Base-by-base conservation (phyloP, 2,329 filamentous ascomycete genomes). In the Phialocephala subalpina region DNA sequence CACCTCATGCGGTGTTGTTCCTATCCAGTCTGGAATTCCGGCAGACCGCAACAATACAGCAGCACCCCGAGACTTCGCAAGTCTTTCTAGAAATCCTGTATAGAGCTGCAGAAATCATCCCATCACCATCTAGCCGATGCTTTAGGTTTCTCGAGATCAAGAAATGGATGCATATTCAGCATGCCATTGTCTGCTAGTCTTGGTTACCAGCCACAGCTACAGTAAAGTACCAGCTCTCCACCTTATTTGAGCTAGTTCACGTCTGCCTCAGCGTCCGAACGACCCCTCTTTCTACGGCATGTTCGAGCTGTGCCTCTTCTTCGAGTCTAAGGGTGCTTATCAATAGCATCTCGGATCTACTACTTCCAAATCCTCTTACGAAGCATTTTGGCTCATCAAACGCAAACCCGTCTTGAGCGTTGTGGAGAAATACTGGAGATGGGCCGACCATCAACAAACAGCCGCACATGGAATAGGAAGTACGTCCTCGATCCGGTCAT, bases 401-500 rank as follows among this genome's bases (percentile, higher is more conserved):
- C n/a, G 38, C 29, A 57, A 53, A 35, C 12, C 52, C 55, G 55
- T 38, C 55, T 57, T 22, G 33, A 53, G 33, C n/a, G 18, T 20
- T 38, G 29, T 57, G 55, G 35, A 57, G 55, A 40, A 40, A 20
- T 38, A 14, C 20, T 27, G 33, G 45, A 59, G 60, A 57, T 49
- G 55, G 67, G 64, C 63, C 52, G 56, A 12, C 55, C 40, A 22
- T 49, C 45, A 58, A 58, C 45, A 58, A 56, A 52, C 52, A 64
- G 56, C 59, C 36, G 47, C 57, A 60, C 38, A 60, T 66, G 47
- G 59, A 58, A 62, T 55, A 64, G 45, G 58, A 67, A 65, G 69
- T 60, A 64, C 58, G 56, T 63, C 62, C 36, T 64, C 67, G 63
- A 63, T 58, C 42, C 66, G 65, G 63, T 64, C 62, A 67, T 65